Evolutionary conservation across 2,329 filamentous ascomycete species (phyloP), one percentile per base, ranked within the genome.

Genomic region (Phaeophleospora eucalypticola): DNA sequence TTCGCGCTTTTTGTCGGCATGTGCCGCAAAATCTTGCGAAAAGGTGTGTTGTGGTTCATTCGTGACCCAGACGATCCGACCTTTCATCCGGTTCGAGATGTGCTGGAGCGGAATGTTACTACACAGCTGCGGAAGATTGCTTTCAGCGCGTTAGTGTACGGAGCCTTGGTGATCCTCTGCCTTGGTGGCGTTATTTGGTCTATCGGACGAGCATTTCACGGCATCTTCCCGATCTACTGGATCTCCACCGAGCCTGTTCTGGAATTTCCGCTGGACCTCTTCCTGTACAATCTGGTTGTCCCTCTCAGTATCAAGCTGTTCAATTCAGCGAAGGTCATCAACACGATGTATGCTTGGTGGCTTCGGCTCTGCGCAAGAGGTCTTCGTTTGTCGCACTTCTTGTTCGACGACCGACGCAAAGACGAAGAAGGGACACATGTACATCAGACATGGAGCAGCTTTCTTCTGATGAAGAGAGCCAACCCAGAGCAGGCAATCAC

Each of bases 1-100:
- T 98, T 98, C 65, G 93, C 93, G 4, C 79, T 98, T 2, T 98
- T 98, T 65, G 93, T 98, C 15, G 94, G 90, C 46, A 97, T 98
- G 90, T 98, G 93, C 69, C 84, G 93, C 53, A 96, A 95, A 72
- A 95, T 97, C 49, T 87, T 98, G 84, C 84, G 93, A 53, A 89
- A 83, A 57, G 93, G 93, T 42, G 93, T 98, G 34, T 75, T 98
- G 49, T 97, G 96, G 72, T 98, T 98, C 67, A 98, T 98, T 60
- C 83, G 93, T 53, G 94, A 98, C 66, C 93, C 93, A 4, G 94
- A 98, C 66, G 93, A 98, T 67, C 93, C 94, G 7, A 95, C 93
- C 10, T 98, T 98, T 67, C 93, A 98, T 65, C 93, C 93, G 0
- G 91, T 98, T 4, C 87, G 94, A 32, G 93, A 98, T 67, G 93